Conservation (phyloP, 495 filamentous ascomycete species). For the Niebla homalea region DNA sequence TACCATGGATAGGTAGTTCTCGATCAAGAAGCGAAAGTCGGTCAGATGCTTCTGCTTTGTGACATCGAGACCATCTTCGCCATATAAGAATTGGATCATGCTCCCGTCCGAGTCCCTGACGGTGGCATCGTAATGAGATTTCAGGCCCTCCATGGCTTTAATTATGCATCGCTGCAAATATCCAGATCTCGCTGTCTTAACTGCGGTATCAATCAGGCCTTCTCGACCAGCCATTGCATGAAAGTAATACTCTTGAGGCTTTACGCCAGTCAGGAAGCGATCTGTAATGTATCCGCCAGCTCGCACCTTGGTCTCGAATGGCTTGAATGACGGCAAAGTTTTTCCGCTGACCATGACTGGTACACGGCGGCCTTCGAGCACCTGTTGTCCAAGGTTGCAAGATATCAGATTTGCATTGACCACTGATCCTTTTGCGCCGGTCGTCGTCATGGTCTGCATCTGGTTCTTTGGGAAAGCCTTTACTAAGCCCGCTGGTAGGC, state of each 20-base stretch:
- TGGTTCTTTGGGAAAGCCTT: conserved; percentile 95
- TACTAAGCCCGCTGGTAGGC: conserved; percentile 67
- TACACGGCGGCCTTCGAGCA: conserved; percentile 87
- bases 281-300: conserved; percentile 91
- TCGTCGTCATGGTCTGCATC: conserved; percentile 97
- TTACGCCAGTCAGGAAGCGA: conserved; percentile 95
- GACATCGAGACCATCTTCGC: conserved; percentile 90
- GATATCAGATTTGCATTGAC: conserved; percentile 98
- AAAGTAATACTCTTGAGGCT: conserved; percentile 98
- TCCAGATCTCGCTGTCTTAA: conserved; percentile 93
- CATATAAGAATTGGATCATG: conserved; percentile 89
- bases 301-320: conserved; percentile 76
- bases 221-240: conserved; percentile 99
- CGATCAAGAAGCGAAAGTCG: conserved; percentile 79
- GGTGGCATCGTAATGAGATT: conserved; percentile 82
- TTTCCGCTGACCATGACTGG: conserved; percentile 98
- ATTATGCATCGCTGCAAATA: conserved; percentile 96
- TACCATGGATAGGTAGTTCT: conserved; percentile 53
- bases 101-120: conserved; percentile 89
- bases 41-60: conserved; percentile 85
- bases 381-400: conserved; percentile 93
- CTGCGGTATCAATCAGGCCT: conserved; percentile 97
- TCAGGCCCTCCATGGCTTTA: conserved; percentile 96
- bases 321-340: conserved; percentile 85
- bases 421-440: conserved; percentile 82